A percentile compares a stretch with the other conserved stretches of the same genome.
Conservation (phyloP, 352 stramenopile species). For the Plasmopara halstedii region DNA sequence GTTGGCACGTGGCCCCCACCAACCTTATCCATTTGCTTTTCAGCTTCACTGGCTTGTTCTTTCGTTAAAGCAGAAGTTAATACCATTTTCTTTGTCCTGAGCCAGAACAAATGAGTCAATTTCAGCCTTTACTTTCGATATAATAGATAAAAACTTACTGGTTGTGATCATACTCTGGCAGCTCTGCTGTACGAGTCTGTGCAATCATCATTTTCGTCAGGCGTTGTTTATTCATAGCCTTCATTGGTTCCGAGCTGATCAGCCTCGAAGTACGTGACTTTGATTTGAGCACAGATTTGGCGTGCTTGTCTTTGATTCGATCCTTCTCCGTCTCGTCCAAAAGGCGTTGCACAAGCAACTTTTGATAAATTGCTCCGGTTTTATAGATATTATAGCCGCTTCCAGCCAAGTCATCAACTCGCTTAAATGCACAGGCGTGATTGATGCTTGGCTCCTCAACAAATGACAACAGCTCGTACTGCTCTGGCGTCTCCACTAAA, state of each 20-base stretch:
- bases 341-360: constrained; percentile 73
- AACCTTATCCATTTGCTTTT: constrained; percentile 33
- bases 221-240: constrained; percentile 15
- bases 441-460: constrained; percentile 58
- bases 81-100: constrained; percentile 10
- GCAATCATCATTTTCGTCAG: constrained; percentile 6
- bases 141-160: constrained; percentile 11
- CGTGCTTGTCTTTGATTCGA: constrained; percentile 76
- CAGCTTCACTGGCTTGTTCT: constrained; percentile 21
- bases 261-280: constrained; percentile 65
- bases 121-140: not conserved
- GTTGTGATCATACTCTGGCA: constrained; percentile 14
- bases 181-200: constrained; percentile 7
- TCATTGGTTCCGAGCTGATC: constrained; percentile 22
- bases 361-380: constrained; percentile 60
- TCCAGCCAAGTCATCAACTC: constrained; percentile 1
- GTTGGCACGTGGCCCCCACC: not conserved
- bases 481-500: constrained; percentile 18
- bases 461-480: constrained; percentile 77
- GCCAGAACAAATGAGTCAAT: constrained; percentile 3
- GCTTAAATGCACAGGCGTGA: constrained; percentile 52
- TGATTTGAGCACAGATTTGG: constrained; percentile 60
- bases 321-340: constrained; percentile 69
- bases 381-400: constrained; percentile 51
- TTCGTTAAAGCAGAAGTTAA: constrained; percentile 34